A percentile compares a stretch with the other conserved stretches of the same genome.
phyloP scores from a whole-genome alignment of 1,284 basidiomycete species.

The Coniferiporia sulphurascens region DNA sequence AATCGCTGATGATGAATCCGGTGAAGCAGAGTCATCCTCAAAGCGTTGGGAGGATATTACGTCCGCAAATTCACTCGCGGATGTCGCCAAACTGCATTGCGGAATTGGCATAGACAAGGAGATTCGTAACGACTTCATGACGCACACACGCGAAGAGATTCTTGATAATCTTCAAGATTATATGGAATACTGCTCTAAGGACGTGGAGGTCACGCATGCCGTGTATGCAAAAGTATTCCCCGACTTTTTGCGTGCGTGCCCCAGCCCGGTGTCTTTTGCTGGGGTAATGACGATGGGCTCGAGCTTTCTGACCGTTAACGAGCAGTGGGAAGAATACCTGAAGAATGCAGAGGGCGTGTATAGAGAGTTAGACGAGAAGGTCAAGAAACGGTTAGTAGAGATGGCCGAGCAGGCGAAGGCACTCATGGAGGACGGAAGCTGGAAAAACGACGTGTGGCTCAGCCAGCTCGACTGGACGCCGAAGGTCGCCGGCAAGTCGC shows the following conservation, averaged over 20 bases:
- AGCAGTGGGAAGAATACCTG: constrained; percentile 85
- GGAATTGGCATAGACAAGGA: constrained; percentile 79
- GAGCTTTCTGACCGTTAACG: constrained; percentile 86
- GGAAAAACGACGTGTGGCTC: constrained; percentile 83
- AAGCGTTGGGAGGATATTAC: constrained; percentile 92
- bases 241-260: constrained; percentile 79
- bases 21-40: constrained; percentile 35
- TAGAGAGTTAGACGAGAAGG: constrained; percentile 67
- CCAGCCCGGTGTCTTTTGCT: constrained; percentile 90
- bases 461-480: constrained; percentile 95
- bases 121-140: constrained; percentile 77
- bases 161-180: constrained; percentile 68
- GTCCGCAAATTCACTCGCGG: constrained; percentile 87
- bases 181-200: constrained; percentile 84
- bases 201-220: constrained; percentile 82
- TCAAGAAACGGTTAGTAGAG: constrained; percentile 62
- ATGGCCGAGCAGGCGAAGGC: constrained; percentile 63
- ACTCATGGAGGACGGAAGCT: constrained; percentile 43
- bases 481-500: constrained; percentile 72
- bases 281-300: constrained; percentile 92
- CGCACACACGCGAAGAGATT: constrained; percentile 59
- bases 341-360: constrained; percentile 77
- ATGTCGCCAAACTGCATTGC: constrained; percentile 91
- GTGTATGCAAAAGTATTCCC: constrained; percentile 84
- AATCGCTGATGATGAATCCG: constrained; percentile 36